phyloP scores from a whole-genome alignment of 2,329 filamentous ascomycete species.

The Aureobasidium lini region DNA sequence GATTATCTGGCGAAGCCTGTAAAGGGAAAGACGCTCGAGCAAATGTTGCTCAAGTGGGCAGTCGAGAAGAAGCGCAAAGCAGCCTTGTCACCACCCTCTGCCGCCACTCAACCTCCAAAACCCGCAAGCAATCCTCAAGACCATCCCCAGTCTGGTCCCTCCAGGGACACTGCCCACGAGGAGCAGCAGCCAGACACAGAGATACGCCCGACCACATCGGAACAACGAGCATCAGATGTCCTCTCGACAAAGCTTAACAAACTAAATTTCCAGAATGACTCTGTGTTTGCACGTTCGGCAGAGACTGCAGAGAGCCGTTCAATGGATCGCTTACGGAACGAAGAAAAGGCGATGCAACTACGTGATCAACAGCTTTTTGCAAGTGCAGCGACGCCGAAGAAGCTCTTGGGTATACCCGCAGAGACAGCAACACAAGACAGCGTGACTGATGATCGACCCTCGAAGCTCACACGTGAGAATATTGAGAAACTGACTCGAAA shows the following conservation, averaged over 20 bases:
- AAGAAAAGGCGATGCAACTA: constrained; percentile 48
- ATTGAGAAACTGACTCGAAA: constrained; percentile 24
- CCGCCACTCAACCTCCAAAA: neutral
- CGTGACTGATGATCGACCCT: neutral
- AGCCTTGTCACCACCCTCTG: neutral
- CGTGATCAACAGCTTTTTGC: constrained; percentile 49
- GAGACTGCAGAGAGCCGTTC: constrained; percentile 40
- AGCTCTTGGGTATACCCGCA: constrained; percentile 19
- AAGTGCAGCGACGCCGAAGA: constrained; percentile 34
- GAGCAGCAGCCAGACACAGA: neutral
- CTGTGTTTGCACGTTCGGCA: constrained; percentile 33
- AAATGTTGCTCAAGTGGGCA: constrained; percentile 65
- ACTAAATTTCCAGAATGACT: constrained; percentile 29
- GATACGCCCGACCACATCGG: neutral
- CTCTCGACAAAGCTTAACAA: constrained; percentile 24
- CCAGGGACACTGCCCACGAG: neutral
- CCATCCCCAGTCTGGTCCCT: neutral
- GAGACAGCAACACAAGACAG: constrained; percentile 9
- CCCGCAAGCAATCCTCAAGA: neutral
- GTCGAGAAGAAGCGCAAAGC: constrained; percentile 34
- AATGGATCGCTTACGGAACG: constrained; percentile 41
- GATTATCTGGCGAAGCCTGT: constrained; percentile 67
- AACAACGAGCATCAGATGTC: constrained; percentile 1
- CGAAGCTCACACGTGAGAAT: constrained; percentile 24
- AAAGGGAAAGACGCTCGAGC: constrained; percentile 58